Conservation (phyloP, 2,329 filamentous ascomycete genomes). For the Alternaria gansuensis region DNA sequence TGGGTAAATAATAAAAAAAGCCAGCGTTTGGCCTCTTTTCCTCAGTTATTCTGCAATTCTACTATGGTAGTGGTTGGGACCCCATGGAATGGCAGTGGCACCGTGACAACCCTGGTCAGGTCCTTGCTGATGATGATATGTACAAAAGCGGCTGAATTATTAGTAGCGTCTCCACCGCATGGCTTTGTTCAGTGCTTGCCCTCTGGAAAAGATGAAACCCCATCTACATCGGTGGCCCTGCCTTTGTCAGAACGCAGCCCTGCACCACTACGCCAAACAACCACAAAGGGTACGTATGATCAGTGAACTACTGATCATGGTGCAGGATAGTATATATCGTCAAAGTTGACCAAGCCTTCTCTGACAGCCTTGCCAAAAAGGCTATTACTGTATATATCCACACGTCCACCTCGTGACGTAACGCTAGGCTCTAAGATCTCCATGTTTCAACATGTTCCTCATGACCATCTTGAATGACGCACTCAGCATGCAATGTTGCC, state of each 20-base stretch:
- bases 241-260: neutral
- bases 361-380: neutral
- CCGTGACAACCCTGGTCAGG: neutral
- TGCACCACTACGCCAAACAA: too few relatives aligned
- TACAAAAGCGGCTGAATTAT: neutral
- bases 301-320: too few relatives aligned
- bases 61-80: neutral
- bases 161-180: neutral
- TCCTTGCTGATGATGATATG: neutral
- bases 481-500: conserved; percentile 46
- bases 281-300: too few relatives aligned
- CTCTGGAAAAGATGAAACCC: neutral
- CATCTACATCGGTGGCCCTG: neutral
- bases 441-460: conserved; percentile 5
- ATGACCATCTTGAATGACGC: neutral
- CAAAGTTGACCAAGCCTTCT: too few relatives aligned
- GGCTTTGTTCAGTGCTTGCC: neutral
- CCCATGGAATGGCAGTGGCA: neutral
- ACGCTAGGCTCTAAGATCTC: neutral
- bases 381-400: neutral
- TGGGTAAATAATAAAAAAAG: neutral
- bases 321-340: too few relatives aligned
- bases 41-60: neutral
- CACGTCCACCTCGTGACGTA: conserved; percentile 5
- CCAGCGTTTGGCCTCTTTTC: neutral